Evolutionary conservation across 345 rosid species (phyloP).

Genomic region (Hirschfeldia incana): DNA sequence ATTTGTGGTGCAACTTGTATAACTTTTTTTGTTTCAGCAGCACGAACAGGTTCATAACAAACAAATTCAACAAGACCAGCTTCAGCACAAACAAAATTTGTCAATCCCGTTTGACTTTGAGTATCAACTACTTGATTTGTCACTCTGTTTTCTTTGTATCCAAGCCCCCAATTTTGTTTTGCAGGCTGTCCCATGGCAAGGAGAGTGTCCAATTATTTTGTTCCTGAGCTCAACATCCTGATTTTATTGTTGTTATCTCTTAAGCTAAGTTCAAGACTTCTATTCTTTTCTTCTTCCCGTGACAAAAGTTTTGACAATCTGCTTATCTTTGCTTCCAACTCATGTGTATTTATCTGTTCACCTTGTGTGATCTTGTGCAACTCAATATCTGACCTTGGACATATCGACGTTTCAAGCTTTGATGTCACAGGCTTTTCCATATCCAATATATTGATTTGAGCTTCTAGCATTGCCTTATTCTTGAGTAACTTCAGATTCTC

Average conservation of each 20-base stretch:
- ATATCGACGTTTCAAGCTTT: not conserved
- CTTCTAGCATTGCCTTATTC: not conserved
- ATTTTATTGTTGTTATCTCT: not conserved
- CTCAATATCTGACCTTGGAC: not conserved
- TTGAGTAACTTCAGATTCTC: not conserved
- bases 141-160: not conserved
- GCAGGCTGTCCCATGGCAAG: not conserved
- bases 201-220: not conserved
- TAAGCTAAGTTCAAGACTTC: not conserved
- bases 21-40: not conserved
- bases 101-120: not conserved
- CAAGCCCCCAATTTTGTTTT: not conserved
- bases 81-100: not conserved
- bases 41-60: not conserved
- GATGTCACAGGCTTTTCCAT: not conserved
- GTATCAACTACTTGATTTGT: not conserved
- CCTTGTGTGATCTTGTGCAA: not conserved
- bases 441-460: not conserved
- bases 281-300: not conserved
- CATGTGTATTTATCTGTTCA: not conserved
- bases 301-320: not conserved
- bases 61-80: not conserved
- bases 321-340: not conserved
- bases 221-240: not conserved
- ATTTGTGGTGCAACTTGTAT: not conserved